Conservation (phyloP, 1,139 yeast genomes). For the Kodamaea plutei region DNA sequence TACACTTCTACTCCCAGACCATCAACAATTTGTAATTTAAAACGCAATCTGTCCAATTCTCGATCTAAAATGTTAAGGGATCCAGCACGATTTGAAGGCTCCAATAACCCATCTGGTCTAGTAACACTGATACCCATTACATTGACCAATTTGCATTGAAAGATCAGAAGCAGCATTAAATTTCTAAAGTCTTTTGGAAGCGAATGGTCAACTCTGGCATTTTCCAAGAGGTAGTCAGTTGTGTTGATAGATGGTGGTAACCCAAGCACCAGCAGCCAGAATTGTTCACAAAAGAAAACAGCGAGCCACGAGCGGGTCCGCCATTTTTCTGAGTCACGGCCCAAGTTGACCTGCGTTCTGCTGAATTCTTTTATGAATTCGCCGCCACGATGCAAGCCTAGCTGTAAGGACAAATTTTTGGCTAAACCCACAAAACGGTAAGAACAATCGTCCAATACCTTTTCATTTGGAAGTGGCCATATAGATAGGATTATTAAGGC, state of each 20-base stretch:
- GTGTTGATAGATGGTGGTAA: slow-evolving; percentile 78
- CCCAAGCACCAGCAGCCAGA: slow-evolving; percentile 86
- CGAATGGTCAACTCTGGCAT: slow-evolving; percentile 63
- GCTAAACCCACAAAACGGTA: slow-evolving; percentile 87
- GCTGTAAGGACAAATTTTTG: slow-evolving; percentile 75
- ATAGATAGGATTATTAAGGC: slow-evolving; percentile 75
- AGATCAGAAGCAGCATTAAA: slow-evolving; percentile 68
- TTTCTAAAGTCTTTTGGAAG: slow-evolving; percentile 73
- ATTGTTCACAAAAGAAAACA: slow-evolving; percentile 81
- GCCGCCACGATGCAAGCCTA: slow-evolving; percentile 88
- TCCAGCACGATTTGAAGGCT: slow-evolving; percentile 78
- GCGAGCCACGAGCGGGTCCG: slow-evolving; percentile 92
- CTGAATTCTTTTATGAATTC: slow-evolving; percentile 88
- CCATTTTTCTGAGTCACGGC: slow-evolving; percentile 91
- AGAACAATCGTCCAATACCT: slow-evolving; percentile 87
- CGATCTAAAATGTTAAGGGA: slow-evolving; percentile 71
- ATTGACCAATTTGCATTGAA: slow-evolving; percentile 78
- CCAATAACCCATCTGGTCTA: slow-evolving; percentile 85
- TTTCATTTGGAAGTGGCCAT: slow-evolving; percentile 94
- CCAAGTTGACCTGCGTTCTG: slow-evolving; percentile 78
- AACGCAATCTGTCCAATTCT: slow-evolving; percentile 68
- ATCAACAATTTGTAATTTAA: slow-evolving; percentile 60
- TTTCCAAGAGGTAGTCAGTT: slow-evolving; percentile 78
- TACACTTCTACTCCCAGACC: slow-evolving; percentile 70
- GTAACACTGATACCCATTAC: slow-evolving; percentile 89